Evolutionary conservation across 2,329 filamentous ascomycete species (phyloP).

Genomic region (Macrophomina pseudophaseolina): DNA sequence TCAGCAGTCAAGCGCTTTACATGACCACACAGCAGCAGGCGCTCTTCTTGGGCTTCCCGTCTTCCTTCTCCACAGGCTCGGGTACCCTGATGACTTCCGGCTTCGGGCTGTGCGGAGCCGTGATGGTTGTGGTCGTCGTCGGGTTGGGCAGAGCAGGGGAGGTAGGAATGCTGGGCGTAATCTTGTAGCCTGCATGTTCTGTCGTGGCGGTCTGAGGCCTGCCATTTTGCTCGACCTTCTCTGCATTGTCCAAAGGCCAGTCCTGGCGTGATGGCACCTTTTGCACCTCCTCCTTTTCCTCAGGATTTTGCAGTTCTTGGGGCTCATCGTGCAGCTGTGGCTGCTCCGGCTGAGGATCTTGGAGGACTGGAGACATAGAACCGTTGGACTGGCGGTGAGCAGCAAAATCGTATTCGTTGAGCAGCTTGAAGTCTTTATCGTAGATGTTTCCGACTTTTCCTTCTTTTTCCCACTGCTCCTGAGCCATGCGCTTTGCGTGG

Average conservation of each 20-base stretch:
- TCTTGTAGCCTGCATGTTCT: slow-evolving; percentile 52
- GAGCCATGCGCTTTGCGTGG: slow-evolving; percentile 86
- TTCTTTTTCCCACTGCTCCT: slow-evolving; percentile 94
- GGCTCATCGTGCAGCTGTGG: background rate
- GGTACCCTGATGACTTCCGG: slow-evolving; percentile 57
- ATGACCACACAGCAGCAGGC: slow-evolving; percentile 78
- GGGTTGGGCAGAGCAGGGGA: slow-evolving; percentile 27
- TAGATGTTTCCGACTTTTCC: slow-evolving; percentile 85
- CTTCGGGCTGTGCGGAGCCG: slow-evolving; percentile 30
- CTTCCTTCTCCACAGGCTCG: slow-evolving; percentile 55
- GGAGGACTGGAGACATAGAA: slow-evolving; percentile 30
- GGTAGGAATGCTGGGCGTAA: slow-evolving; percentile 51
- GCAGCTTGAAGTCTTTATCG: slow-evolving; percentile 82
- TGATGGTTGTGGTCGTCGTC: slow-evolving; percentile 10
- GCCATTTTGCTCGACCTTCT: slow-evolving; percentile 19
- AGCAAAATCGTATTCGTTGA: slow-evolving; percentile 67
- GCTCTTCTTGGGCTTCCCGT: slow-evolving; percentile 61
- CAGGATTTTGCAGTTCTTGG: background rate
- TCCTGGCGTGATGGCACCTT: background rate
- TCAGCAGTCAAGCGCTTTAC: slow-evolving; percentile 51
- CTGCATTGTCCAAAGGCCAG: slow-evolving; percentile 3
- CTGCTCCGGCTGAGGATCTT: slow-evolving; percentile 37
- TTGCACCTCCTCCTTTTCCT: background rate
- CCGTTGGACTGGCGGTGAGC: slow-evolving; percentile 8
- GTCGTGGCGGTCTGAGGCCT: slow-evolving; percentile 34